Percentiles rank a stretch among this genome's conserved stretches.
Evolutionary conservation across 2,329 filamentous ascomycete species (phyloP).

Genomic region (Rhinocladiella similis): DNA sequence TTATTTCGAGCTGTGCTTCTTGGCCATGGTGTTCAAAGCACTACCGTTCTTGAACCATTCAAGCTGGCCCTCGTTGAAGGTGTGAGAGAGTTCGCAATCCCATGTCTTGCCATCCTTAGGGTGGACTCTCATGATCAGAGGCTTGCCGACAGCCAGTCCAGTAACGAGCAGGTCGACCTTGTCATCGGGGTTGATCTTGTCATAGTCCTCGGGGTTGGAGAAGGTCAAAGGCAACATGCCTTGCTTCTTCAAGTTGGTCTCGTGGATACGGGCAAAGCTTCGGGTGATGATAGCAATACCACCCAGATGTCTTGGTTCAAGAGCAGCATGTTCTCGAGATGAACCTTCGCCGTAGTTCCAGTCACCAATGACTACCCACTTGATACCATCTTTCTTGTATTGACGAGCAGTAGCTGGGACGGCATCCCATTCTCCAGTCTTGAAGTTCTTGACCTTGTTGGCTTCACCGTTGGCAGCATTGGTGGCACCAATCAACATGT

Average conservation of each 20-base stretch:
- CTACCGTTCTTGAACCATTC: constrained; percentile 99
- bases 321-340: constrained; percentile 96
- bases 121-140: constrained; percentile 87
- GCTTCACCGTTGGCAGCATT: constrained; percentile 95
- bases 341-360: constrained; percentile 99
- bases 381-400: constrained; percentile 96
- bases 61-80: constrained; percentile 96
- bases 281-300: constrained; percentile 95
- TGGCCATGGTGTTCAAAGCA: constrained; percentile 98
- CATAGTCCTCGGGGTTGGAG: constrained; percentile 90
- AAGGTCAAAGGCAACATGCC: constrained; percentile 99
- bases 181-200: constrained; percentile 92
- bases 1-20: constrained; percentile 42
- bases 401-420: constrained; percentile 94
- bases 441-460: constrained; percentile 94
- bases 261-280: constrained; percentile 98
- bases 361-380: constrained; percentile 97
- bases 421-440: constrained; percentile 78
- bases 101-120: constrained; percentile 81
- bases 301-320: constrained; percentile 95
- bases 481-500: constrained; percentile 97
- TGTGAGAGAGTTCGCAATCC: constrained; percentile 84
- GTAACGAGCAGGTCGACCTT: constrained; percentile 88
- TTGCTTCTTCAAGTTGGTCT: constrained; percentile 99
- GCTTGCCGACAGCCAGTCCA: constrained; percentile 87